These are phyloP conservation scores for Pseudopediastrum boryanum DNA, from an alignment of 139 green algal species.

Conservation along the genomic window DNA sequence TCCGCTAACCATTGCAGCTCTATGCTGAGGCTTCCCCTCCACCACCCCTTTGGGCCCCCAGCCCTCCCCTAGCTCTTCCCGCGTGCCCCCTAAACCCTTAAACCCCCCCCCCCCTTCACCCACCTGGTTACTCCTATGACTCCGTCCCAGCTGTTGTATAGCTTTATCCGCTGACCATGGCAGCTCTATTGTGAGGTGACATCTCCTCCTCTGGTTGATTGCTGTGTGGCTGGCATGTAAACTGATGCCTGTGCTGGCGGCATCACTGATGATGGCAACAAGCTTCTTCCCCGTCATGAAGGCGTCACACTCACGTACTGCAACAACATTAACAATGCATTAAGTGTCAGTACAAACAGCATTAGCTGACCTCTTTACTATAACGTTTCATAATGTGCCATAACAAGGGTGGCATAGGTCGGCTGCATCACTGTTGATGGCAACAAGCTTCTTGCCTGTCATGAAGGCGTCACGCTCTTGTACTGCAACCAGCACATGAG, in stretches of 20 bases:
- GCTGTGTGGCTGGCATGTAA: slow-evolving; percentile 66
- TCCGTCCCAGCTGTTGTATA: slow-evolving; percentile 90
- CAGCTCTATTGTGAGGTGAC: slow-evolving; percentile 92
- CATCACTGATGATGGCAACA: slow-evolving; percentile 93
- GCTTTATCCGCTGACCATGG: slow-evolving; percentile 90
- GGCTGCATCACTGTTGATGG: slow-evolving; percentile 91
- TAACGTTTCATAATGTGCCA: not conserved
- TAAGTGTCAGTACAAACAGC: not conserved
- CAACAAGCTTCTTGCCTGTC: slow-evolving; percentile 85
- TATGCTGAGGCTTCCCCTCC: too few relatives aligned
- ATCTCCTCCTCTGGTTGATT: slow-evolving; percentile 62
- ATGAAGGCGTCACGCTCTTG: slow-evolving; percentile 81
- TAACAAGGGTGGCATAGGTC: not conserved
- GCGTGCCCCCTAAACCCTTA: too few relatives aligned
- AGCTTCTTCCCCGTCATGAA: slow-evolving; percentile 90
- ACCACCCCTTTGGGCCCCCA: too few relatives aligned
- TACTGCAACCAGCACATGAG: slow-evolving; percentile 32
- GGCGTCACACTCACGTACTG: slow-evolving; percentile 62
- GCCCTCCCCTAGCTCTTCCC: too few relatives aligned
- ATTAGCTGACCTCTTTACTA: not conserved
- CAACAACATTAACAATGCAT: not conserved
- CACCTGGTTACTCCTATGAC: slow-evolving; percentile 73
- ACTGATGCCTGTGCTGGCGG: slow-evolving; percentile 81
- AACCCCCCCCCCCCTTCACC: too few relatives aligned
- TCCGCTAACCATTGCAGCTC: too few relatives aligned